Evolutionary conservation across 371 early-diverging fungal genomes (phyloP), one percentile per base, ranked within the genome.

Genomic region (Fennellomyces sp.): DNA sequence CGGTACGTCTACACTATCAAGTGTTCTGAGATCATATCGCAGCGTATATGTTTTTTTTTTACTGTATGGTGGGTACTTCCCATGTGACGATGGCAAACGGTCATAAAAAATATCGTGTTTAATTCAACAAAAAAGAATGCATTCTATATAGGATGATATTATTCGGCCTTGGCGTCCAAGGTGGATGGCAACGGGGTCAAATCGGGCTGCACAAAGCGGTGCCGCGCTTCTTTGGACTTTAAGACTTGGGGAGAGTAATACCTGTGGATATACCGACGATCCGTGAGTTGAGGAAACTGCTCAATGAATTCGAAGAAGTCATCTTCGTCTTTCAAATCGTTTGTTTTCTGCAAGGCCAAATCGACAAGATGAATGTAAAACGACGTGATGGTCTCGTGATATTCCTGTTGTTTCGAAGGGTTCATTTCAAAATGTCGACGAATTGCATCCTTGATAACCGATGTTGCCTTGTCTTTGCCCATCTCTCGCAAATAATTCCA

Each of bases 301-400:
- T 72, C 77, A 5, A 84, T 66, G 25, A 87, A 78, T 0, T 73
- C 75, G 55, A 85, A 75, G 60, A 87, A 87, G 60, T 87, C 87
- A 17, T 69, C 72, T 15, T 66, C 60, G 31, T 72, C 65, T n/a
- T 39, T 53, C 13, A 28, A n/a, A 2, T 21, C 38, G 23, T 60
- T 25, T 26, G 68, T 68, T 0, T 66, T 59, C 15, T 65, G 29
- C 2, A 86, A 52, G 0, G 85, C 85, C 10, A 78, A 62, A 29
- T 75, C 61, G 23, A 82, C 68, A 17, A 83, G 53, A 5, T 80
- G 66, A 27, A 82, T 74, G 47, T 76, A 87, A 52, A 87, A 87
- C 7, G 59, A 61, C 0, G 87, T 84, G 63, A 87, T 85, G 0
- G 87, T 87, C 49, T 85, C 84, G 52, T 87, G 76, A 56, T 83